These are phyloP conservation scores for Pythium plurisporium DNA, from an alignment of 352 stramenopile species.

Conservation along the genomic window DNA sequence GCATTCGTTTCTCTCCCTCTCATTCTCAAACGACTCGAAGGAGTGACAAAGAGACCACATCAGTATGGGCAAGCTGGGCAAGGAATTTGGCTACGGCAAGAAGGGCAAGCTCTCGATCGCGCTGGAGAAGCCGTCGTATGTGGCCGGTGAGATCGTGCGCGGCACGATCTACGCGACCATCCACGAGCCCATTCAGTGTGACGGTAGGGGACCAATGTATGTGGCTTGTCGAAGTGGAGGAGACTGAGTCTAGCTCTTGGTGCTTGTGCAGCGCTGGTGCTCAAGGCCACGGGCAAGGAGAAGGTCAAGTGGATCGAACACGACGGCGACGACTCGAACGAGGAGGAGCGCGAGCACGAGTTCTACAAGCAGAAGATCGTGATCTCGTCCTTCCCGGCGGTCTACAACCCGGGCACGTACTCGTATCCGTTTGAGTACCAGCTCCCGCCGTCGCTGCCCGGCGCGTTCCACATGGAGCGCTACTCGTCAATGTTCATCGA, in stretches of 20 bases:
- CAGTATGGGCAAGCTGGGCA: slow-evolving; percentile 26
- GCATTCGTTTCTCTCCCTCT: not conserved
- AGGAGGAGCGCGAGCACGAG: slow-evolving; percentile 37
- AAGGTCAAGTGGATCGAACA: slow-evolving; percentile 51
- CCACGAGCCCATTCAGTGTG: slow-evolving; percentile 55
- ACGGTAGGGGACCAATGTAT: slow-evolving; percentile 26
- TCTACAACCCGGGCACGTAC: slow-evolving; percentile 42
- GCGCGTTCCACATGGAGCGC: slow-evolving; percentile 44
- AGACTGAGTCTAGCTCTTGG: not conserved
- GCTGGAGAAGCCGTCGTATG: slow-evolving; percentile 55
- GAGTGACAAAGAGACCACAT: not conserved
- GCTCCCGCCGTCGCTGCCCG: slow-evolving; percentile 42
- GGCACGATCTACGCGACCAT: slow-evolving; percentile 62
- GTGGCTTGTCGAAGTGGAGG: not conserved
- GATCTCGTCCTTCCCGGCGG: slow-evolving; percentile 35
- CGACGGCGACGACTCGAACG: slow-evolving; percentile 28
- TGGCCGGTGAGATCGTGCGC: slow-evolving; percentile 55
- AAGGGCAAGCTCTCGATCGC: slow-evolving; percentile 66
- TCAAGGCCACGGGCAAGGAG: slow-evolving; percentile 67
- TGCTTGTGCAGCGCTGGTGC: slow-evolving; percentile 38
- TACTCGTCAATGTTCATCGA: slow-evolving; percentile 42
- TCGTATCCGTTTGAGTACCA: slow-evolving; percentile 69
- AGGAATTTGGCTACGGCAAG: slow-evolving; percentile 45
- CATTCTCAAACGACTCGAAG: not conserved
- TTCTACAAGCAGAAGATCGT: slow-evolving; percentile 77